Evolutionary conservation across 768 basidiomycete species (phyloP), one percentile per base, ranked within the genome.

Genomic region (Kwoniella europaea): DNA sequence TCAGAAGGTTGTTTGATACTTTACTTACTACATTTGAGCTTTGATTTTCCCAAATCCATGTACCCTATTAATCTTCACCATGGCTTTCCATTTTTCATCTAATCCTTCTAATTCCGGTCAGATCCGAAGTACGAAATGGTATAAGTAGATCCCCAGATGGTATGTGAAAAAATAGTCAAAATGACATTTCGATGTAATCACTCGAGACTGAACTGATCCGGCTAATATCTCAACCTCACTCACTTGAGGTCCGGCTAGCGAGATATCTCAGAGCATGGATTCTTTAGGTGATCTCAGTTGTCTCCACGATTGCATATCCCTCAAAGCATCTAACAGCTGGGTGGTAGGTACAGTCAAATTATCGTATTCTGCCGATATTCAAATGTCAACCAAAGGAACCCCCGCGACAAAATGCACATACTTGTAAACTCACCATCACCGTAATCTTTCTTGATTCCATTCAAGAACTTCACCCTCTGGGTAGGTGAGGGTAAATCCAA

Each of bases 11-110:
- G 18, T 44, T n/a, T 44, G 24, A 18, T 41, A n/a, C 29, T 52
- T 1, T 15, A 75, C 77, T 66, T 57, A 82, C 81, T 76, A 73
- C 16, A 53, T 70, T 29, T 58, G 44, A 15, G 78, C 76, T 46
- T 65, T 71, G 16, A 61, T 62, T 27, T 59, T 65, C 1, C 79
- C 78, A n/a, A 81, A 73, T 1, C 80, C 80, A 65, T 82, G 77
- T 6, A 80, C 70, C 10, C 77, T 56, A 54, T 79, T 74, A 65
- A 80, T 80, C 63, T 46, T 58, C 12, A 79, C 74, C 16, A 75
- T 73, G 0, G 76, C 71, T 61, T 64, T 41, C 59, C 67, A 66
- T 22, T 70, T 68, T 2, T 75, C 73, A 18, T 65, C 65, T 4
- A 81, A 56, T 5, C 29, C 55, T 27, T 74, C 75, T 7, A 82